phyloP scores from a whole-genome alignment of 352 stramenopile species.

The Phytophthora multivora region DNA sequence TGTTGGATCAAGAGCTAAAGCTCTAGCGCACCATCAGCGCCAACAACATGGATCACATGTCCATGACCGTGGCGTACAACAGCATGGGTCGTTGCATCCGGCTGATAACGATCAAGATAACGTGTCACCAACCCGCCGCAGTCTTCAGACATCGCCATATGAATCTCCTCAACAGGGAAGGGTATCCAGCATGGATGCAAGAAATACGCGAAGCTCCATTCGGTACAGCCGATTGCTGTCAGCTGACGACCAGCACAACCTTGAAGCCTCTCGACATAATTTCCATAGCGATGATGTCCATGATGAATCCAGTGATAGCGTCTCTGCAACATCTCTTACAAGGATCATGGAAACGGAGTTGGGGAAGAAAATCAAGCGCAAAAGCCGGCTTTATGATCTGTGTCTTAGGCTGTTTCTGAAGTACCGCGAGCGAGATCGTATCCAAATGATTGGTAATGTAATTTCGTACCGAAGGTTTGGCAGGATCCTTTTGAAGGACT shows the following conservation, averaged over 20 bases:
- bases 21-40: constrained; percentile 10
- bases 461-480: constrained; percentile 55
- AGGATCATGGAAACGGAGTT: constrained; percentile 70
- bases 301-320: constrained; percentile 10
- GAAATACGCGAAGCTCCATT: constrained; percentile 8
- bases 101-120: not conserved
- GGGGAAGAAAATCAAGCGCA: constrained; percentile 57
- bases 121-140: constrained; percentile 7
- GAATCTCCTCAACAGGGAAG: constrained; percentile 10
- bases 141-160: constrained; percentile 10
- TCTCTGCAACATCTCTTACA: constrained; percentile 28
- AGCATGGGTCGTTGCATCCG: constrained; percentile 7
- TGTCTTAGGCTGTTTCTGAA: constrained; percentile 60
- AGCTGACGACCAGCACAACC: constrained; percentile 5
- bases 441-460: constrained; percentile 59
- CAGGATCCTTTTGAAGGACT: constrained; percentile 34
- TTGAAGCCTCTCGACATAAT: not conserved
- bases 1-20: constrained; percentile 22
- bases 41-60: constrained; percentile 4
- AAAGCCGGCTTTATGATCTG: constrained; percentile 63
- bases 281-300: constrained; percentile 6
- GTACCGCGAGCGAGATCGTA: constrained; percentile 58
- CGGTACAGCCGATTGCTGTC: not conserved
- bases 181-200: not conserved
- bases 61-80: constrained; percentile 11